Base-by-base conservation (phyloP, 805 yeast species). In the Candida cerambycidarum region DNA sequence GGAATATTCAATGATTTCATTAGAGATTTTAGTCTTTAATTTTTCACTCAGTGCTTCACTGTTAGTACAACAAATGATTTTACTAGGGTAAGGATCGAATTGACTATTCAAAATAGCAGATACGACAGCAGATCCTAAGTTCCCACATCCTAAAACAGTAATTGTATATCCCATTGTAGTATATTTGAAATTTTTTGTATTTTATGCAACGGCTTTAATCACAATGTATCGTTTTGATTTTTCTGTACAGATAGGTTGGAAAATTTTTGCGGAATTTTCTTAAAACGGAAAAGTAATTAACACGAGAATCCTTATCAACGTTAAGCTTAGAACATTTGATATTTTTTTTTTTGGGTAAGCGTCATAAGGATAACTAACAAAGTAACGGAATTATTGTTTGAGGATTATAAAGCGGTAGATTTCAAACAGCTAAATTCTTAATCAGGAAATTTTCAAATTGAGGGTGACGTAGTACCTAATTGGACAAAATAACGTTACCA, bases 51-150 rank as follows among this genome's bases (percentile, higher is more conserved):
- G 56, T 35, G 51, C 46, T 35, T 45, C 55, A 21, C 54, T 43
- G 7, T 84, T 79, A 43, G 86, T 90, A 59, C 95, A 82, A n/a
- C 93, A 88, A 51, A 85, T 75, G 61, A 90, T 83, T 56, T 73
- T 78, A 19, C 74, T 59, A 21, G 98, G 97, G 44, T 76, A 77
- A 4, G 83, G 78, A 14, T 61, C 60, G 48, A 75, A 72, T 18
- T 64, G 47, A 9, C 67, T 45, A 28, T 76, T 75, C 41, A 87
- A 67, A 35, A 86, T 80, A 9, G 98, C 96, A 10, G 87, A 75
- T 24, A 88, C 75, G 36, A 93, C 87, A 9, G 98, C 97, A 13
- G 92, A 84, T 45, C 98, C 98, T 89, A 93, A 87, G 42, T 86
- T 89, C 47, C 99, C 99, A 56, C 96, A 81, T 27, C 97, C 99